Conservation (phyloP, 2,329 filamentous ascomycete genomes). For the Ophiocordyceps camponoti-floridani region DNA sequence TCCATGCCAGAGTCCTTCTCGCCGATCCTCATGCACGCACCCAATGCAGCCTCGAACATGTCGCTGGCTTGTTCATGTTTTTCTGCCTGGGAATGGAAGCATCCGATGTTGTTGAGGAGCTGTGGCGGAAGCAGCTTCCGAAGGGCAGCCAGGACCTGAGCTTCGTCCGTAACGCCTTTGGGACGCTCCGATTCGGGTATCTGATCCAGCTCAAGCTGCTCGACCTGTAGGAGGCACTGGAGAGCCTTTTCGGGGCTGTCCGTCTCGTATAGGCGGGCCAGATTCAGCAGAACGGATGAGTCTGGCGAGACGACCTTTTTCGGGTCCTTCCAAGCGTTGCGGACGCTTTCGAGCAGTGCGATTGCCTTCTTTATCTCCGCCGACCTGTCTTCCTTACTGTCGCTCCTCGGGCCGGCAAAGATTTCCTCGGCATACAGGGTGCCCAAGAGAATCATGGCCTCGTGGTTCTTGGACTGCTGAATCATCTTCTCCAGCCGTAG, state of each 20-base stretch:
- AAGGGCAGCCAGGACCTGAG: constrained; percentile 39
- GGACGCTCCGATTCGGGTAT: constrained; percentile 54
- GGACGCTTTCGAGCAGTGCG: constrained; percentile 64
- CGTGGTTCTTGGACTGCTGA: constrained; percentile 63
- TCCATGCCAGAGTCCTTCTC: constrained; percentile 62
- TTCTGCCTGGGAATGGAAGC: constrained; percentile 81
- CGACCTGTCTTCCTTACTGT: constrained; percentile 71
- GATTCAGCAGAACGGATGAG: constrained; percentile 73
- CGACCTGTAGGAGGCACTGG: constrained; percentile 80
- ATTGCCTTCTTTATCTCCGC: constrained; percentile 77
- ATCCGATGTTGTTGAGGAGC: constrained; percentile 91
- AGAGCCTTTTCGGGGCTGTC: constrained; percentile 80
- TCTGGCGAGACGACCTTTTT: constrained; percentile 73
- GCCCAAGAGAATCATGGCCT: constrained; percentile 82
- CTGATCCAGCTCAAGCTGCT: constrained; percentile 72
- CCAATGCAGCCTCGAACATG: constrained; percentile 81
- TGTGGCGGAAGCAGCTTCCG: constrained; percentile 74
- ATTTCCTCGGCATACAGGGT: constrained; percentile 90
- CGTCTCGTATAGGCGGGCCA: constrained; percentile 77
- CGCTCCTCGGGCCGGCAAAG: constrained; percentile 56
- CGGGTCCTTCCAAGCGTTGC: constrained; percentile 78
- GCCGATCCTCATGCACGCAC: constrained; percentile 67
- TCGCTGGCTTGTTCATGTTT: constrained; percentile 65
- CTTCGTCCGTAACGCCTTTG: constrained; percentile 35
- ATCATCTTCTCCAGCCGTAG: constrained; percentile 88